phyloP scores from a whole-genome alignment of 2,329 filamentous ascomycete genomes.

The Fusarium nisikadoi region DNA sequence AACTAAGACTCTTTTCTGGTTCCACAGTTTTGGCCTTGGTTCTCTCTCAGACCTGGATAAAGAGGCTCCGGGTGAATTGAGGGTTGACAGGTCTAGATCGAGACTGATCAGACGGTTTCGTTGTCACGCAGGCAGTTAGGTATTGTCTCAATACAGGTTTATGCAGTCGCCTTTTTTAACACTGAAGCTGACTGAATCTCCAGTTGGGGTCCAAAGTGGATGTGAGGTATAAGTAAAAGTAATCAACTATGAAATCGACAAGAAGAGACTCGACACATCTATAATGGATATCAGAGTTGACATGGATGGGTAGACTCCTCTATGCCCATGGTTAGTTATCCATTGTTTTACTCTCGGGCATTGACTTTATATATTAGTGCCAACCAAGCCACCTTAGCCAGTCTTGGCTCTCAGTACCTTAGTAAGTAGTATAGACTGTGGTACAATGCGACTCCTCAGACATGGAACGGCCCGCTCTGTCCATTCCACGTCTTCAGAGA shows the following conservation, averaged over 20 bases:
- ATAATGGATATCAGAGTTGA: background rate
- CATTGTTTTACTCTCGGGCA: background rate
- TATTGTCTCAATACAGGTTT: background rate
- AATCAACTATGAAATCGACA: slow-evolving; percentile 5
- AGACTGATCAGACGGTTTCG: background rate
- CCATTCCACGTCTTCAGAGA: slow-evolving; percentile 9
- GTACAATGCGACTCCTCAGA: slow-evolving; percentile 17
- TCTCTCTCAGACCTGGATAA: slow-evolving; percentile 5
- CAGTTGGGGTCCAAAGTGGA: slow-evolving; percentile 14
- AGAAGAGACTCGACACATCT: slow-evolving; percentile 3
- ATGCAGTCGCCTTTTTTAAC: slow-evolving; percentile 15
- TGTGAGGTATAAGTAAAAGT: slow-evolving; percentile 6
- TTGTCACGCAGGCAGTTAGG: slow-evolving; percentile 1
- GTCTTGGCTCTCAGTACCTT: background rate
- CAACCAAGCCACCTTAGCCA: background rate
- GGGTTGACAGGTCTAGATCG: background rate
- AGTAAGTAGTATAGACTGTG: background rate
- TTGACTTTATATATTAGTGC: background rate
- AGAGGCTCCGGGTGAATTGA: slow-evolving; percentile 1
- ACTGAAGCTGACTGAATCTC: background rate
- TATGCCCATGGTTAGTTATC: background rate
- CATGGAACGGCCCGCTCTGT: slow-evolving; percentile 34
- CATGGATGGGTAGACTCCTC: background rate
- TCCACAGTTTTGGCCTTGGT: background rate
- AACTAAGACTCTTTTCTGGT: background rate